Conservation (phyloP, 2,329 filamentous ascomycete genomes). For the Dactylellina cionopaga region DNA sequence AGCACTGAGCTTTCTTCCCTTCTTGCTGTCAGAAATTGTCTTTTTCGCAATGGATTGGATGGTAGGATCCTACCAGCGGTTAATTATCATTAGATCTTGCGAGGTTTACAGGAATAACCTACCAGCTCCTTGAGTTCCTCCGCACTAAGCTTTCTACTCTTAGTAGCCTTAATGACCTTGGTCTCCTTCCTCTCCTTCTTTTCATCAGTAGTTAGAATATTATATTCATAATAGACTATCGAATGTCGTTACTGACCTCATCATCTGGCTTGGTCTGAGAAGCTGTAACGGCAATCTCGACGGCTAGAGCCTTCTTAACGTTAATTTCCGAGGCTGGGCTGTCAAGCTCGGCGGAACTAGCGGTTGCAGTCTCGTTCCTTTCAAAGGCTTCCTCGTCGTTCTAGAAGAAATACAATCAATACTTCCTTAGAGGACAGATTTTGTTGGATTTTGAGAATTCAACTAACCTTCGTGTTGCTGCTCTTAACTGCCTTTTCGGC, state of each 20-base stretch:
- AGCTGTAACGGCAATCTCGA: background rate
- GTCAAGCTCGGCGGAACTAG: no score
- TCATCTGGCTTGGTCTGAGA: no score
- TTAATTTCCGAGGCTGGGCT: background rate
- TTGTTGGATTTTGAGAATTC: conserved; percentile 11
- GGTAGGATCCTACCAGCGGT: conserved; percentile 7
- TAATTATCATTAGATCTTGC: background rate
- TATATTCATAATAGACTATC: no score
- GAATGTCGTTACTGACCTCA: no score
- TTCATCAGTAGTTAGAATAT: background rate
- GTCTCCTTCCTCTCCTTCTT: background rate
- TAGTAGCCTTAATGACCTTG: background rate
- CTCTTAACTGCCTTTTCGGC: background rate
- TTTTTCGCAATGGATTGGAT: conserved; percentile 7
- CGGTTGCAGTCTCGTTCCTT: no score
- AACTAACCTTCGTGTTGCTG: conserved; percentile 10
- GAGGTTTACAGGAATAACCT: background rate
- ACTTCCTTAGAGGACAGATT: no score
- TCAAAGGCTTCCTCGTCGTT: no score
- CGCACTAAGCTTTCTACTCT: background rate
- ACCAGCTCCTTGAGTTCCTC: conserved; percentile 6
- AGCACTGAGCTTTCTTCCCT: conserved; percentile 20
- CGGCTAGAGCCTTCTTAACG: no score
- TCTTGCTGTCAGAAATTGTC: background rate
- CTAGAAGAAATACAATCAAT: no score